Percentiles rank a stretch among this genome's conserved stretches.
Conservation (phyloP, 164 flowering plant genomes). For the Umbilicus rupestris region DNA sequence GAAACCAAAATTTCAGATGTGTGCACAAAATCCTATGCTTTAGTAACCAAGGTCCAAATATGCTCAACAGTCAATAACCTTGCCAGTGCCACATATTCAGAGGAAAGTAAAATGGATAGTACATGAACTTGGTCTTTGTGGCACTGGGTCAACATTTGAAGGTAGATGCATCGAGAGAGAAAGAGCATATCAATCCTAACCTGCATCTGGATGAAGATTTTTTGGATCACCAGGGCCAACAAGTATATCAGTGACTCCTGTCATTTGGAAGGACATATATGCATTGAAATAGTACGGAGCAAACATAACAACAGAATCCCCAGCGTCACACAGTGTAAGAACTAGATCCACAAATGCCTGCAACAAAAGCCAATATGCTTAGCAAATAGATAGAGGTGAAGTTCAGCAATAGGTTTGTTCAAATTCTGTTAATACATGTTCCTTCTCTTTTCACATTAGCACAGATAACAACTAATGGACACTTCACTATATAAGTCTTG, state of each 20-base stretch:
- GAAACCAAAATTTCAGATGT: conserved; percentile 1
- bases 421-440: background rate
- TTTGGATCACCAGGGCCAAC: conserved; percentile 56
- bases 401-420: background rate
- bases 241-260: conserved; percentile 57
- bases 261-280: conserved; percentile 83
- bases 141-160: background rate
- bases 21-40: background rate
- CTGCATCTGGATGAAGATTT: conserved; percentile 69
- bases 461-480: background rate
- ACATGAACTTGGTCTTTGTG: background rate
- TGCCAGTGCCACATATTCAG: too few species aligned
- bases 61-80: too few species aligned
- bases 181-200: conserved; percentile 20
- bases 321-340: conserved; percentile 61
- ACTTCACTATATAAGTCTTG: background rate
- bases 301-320: conserved; percentile 72
- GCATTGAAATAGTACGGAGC: conserved; percentile 79
- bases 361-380: background rate
- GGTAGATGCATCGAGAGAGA: background rate
- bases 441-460: background rate
- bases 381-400: background rate
- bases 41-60: background rate
- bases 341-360: conserved; percentile 79
- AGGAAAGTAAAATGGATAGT: background rate